Percentiles rank a stretch among this genome's conserved stretches.
These are phyloP conservation scores for Trametes villosa DNA, from an alignment of 768 basidiomycete species.

Conservation along the genomic window DNA sequence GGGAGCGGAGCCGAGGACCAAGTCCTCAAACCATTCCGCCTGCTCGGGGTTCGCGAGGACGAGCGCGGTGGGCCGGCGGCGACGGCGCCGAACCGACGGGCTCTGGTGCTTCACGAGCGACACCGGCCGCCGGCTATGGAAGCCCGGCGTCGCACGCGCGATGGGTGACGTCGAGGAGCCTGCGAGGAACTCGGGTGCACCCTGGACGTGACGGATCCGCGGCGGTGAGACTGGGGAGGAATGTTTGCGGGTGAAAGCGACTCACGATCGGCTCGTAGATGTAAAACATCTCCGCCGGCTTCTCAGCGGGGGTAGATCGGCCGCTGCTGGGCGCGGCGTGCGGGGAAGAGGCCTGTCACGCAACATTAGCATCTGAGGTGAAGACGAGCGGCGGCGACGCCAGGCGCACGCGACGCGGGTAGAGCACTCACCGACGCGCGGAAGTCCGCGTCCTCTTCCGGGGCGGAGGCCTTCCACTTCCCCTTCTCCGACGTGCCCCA, in stretches of 20 bases:
- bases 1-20: slow-evolving; percentile 2
- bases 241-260: slow-evolving; percentile 2
- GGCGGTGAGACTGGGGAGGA: background rate
- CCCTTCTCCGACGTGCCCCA: slow-evolving; percentile 27
- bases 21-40: slow-evolving; percentile 11
- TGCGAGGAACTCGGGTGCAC: slow-evolving; percentile 27
- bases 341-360: background rate
- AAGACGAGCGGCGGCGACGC: background rate
- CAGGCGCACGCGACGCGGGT: background rate
- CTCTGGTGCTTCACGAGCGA: background rate
- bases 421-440: slow-evolving; percentile 8
- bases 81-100: slow-evolving; percentile 2
- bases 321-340: background rate
- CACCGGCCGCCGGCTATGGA: slow-evolving; percentile 10
- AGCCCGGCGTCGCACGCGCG: slow-evolving; percentile 20
- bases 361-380: background rate
- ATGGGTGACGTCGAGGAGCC: slow-evolving; percentile 24
- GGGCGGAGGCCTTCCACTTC: slow-evolving; percentile 24
- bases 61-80: slow-evolving; percentile 17
- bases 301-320: background rate
- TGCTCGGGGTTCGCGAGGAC: slow-evolving; percentile 15
- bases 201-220: slow-evolving; percentile 8
- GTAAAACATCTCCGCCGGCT: slow-evolving; percentile 10
- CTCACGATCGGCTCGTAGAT: slow-evolving; percentile 26
- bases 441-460: slow-evolving; percentile 4